Conservation (phyloP, 2,329 filamentous ascomycete species). For the Metarhizium rileyi region DNA sequence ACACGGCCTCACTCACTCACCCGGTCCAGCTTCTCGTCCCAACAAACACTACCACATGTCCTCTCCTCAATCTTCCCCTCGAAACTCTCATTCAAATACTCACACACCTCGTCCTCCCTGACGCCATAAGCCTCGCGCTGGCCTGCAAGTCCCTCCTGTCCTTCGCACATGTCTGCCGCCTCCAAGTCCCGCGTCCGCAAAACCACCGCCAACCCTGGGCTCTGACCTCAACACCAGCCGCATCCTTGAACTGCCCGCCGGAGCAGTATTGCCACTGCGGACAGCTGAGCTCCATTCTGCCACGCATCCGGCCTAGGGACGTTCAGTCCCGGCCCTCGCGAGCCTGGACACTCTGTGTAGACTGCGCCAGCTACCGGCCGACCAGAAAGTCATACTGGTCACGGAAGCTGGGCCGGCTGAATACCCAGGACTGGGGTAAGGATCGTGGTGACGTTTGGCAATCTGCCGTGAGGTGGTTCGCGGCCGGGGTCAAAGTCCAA, state of each 20-base stretch:
- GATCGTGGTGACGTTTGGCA: slow-evolving; percentile 6
- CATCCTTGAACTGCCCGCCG: neutral
- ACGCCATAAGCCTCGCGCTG: slow-evolving; percentile 12
- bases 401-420: neutral
- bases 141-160: slow-evolving; percentile 14
- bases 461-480: slow-evolving; percentile 10
- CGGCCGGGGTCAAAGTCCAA: slow-evolving; percentile 10
- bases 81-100: slow-evolving; percentile 18
- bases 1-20: slow-evolving; percentile 1
- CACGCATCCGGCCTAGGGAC: slow-evolving; percentile 10
- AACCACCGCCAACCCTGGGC: neutral
- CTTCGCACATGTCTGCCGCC: slow-evolving; percentile 9
- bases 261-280: slow-evolving; percentile 8
- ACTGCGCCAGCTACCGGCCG: slow-evolving; percentile 14
- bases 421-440: slow-evolving; percentile 6
- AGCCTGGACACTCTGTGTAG: slow-evolving; percentile 13
- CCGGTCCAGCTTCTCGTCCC: neutral
- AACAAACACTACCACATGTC: neutral
- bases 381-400: slow-evolving; percentile 15
- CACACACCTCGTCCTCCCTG: slow-evolving; percentile 6
- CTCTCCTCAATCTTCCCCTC: slow-evolving; percentile 14
- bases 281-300: slow-evolving; percentile 10
- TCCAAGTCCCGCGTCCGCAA: slow-evolving; percentile 9
- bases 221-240: neutral
- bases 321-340: slow-evolving; percentile 8